phyloP scores from a whole-genome alignment of 495 filamentous ascomycete species.

The Aspergillus sclerotiicarbonarius region DNA sequence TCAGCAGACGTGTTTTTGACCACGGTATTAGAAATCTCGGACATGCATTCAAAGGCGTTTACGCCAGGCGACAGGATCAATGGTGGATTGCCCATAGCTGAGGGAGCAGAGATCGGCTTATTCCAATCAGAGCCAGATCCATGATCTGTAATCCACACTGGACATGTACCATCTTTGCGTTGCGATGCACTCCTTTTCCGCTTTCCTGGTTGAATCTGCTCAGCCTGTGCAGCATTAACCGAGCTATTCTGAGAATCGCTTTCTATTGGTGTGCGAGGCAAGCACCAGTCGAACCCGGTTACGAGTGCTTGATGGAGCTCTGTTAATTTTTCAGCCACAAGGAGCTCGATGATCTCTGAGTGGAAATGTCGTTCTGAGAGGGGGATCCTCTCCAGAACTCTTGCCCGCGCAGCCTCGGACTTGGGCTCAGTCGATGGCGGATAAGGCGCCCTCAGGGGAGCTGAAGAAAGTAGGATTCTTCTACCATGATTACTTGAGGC shows the following conservation, averaged over 20 bases:
- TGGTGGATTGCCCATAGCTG: conserved; percentile 21
- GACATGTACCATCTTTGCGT: neutral
- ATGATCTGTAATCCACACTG: neutral
- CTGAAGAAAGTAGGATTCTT: conserved; percentile 30
- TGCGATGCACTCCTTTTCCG: neutral
- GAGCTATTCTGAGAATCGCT: neutral
- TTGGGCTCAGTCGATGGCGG: conserved; percentile 42
- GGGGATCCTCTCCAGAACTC: conserved; percentile 33
- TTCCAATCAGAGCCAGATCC: neutral
- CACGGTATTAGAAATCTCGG: conserved; percentile 29
- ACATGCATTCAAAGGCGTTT: conserved; percentile 29
- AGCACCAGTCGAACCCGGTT: conserved; percentile 38
- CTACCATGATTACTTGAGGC: neutral
- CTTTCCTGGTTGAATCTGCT: conserved; percentile 12
- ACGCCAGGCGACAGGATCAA: conserved; percentile 34
- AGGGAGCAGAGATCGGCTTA: neutral
- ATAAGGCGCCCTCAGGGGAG: conserved; percentile 33
- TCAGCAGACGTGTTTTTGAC: conserved; percentile 37
- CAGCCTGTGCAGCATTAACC: neutral
- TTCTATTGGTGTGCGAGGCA: conserved; percentile 21
- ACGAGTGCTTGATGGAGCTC: conserved; percentile 26
- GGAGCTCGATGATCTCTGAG: conserved; percentile 25
- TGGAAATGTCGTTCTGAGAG: conserved; percentile 30
- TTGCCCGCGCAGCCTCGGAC: conserved; percentile 34
- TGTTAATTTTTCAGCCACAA: conserved; percentile 26